Base-by-base conservation (phyloP, 192 early-diverging fungal species). In the Lobulomyces angularis region DNA sequence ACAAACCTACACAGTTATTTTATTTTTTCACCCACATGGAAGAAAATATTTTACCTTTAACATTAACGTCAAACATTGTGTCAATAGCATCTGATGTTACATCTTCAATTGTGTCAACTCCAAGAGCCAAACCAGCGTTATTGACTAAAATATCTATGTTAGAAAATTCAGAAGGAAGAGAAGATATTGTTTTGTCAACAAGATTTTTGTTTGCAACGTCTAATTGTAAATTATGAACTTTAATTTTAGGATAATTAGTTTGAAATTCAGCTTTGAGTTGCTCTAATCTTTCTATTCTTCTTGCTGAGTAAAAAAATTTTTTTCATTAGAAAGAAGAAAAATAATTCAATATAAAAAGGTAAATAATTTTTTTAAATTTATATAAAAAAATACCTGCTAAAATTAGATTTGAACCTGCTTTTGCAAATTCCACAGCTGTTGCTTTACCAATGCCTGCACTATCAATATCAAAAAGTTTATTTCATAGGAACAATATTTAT, bases 41-140 rank as follows among this genome's bases (percentile, higher is more conserved):
- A n/a, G n/a, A n/a, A n/a, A n/a, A n/a, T n/a, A n/a, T n/a, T n/a
- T n/a, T n/a, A n/a, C n/a, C 88, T 54, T 89, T 90, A 43, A 95
- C 72, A 56, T 95, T 95, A 34, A 86, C 90, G 40, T 84, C 83
- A 28, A 94, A 53, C 66, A 88, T 81, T n/a, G 71, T 60, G 37
- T 90, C 72, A 46, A 83, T 74, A 9, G 62, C 69, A 1, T 79
- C 71, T n/a, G 61, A 61, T 3, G 65, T 44, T 4, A 83, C 57
- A 1, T 68, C 58, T 21, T 58, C 69, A n/a, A 91, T 46, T 1
- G 66, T 62, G 23, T 86, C 81, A 12, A 81, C 36, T 5, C 88
- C 86, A 51, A 84, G 45, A 0, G 74, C 84, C 11, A 86, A 53
- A 1, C 89, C 71, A 8, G 87, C 88, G 56, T 91, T 91, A 70